Conservation (phyloP, 495 filamentous ascomycete genomes). For the Penicillium robsamsonii region DNA sequence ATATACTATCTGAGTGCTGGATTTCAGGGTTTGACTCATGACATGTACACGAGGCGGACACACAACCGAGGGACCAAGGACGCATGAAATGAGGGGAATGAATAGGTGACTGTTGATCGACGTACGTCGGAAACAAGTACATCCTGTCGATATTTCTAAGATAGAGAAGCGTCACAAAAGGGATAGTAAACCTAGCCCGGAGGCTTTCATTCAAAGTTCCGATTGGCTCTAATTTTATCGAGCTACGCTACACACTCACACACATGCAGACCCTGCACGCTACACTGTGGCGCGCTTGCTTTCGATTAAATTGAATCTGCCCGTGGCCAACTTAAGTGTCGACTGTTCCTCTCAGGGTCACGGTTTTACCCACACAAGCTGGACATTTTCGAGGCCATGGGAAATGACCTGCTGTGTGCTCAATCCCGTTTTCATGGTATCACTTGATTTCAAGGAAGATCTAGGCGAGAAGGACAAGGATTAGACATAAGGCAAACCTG, state of each 20-base stretch:
- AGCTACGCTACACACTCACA: neutral
- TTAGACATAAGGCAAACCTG: neutral
- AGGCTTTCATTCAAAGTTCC: too few relatives aligned
- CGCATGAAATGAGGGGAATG: neutral
- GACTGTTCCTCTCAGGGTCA: too few relatives aligned
- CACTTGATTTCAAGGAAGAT: too few relatives aligned
- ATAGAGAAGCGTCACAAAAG: neutral
- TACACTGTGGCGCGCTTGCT: neutral
- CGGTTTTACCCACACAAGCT: too few relatives aligned
- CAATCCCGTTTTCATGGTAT: too few relatives aligned
- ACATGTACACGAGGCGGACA: neutral
- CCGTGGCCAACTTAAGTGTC: too few relatives aligned
- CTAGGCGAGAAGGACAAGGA: too few relatives aligned
- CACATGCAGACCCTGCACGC: neutral
- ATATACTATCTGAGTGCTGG: constrained; percentile 30
- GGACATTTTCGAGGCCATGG: too few relatives aligned
- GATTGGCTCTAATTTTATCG: neutral
- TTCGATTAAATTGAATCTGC: too few relatives aligned
- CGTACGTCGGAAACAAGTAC: neutral
- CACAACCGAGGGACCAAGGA: neutral
- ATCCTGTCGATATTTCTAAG: neutral
- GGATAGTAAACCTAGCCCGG: neutral
- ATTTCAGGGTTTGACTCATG: constrained; percentile 18
- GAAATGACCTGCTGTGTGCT: too few relatives aligned
- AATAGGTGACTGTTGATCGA: neutral